phyloP scores from a whole-genome alignment of 768 basidiomycete genomes.

The Tylopilus felleus region DNA sequence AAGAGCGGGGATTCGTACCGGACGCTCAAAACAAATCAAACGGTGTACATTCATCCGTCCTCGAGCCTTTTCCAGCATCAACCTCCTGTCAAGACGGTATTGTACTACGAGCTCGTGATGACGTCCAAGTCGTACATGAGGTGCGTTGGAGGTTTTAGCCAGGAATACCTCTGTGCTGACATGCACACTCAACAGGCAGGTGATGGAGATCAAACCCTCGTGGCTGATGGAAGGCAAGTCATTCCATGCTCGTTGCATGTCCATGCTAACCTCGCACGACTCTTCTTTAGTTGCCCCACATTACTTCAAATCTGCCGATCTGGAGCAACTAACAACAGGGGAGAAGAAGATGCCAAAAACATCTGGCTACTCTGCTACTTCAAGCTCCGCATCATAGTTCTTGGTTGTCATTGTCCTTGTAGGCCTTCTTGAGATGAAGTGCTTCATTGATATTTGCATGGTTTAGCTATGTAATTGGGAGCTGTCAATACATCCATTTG shows the following conservation, averaged over 20 bases:
- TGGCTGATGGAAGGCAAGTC: constrained; percentile 87
- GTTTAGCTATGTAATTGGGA: too few relatives aligned
- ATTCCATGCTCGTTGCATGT: neutral
- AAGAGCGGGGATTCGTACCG: constrained; percentile 97
- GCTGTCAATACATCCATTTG: too few relatives aligned
- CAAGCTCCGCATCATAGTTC: constrained; percentile 9
- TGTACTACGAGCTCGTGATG: constrained; percentile 97
- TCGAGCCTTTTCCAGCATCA: constrained; percentile 94
- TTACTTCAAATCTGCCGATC: constrained; percentile 85
- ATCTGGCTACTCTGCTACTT: constrained; percentile 34
- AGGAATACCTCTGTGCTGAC: neutral
- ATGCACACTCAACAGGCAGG: constrained; percentile 51
- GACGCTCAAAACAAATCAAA: constrained; percentile 93
- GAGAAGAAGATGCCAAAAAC: constrained; percentile 94
- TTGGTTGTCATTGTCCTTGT: too few relatives aligned
- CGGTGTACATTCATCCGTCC: constrained; percentile 95
- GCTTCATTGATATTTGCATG: too few relatives aligned
- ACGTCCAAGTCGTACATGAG: constrained; percentile 97
- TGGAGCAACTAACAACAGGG: constrained; percentile 74
- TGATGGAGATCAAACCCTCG: constrained; percentile 96
- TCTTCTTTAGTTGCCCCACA: constrained; percentile 78
- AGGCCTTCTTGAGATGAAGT: too few relatives aligned
- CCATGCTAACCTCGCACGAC: constrained; percentile 2
- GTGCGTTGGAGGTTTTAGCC: constrained; percentile 30
- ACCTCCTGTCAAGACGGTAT: constrained; percentile 83